Evolutionary conservation across 805 yeast species (phyloP).

Genomic region (Kazachstania bromeliacearum): DNA sequence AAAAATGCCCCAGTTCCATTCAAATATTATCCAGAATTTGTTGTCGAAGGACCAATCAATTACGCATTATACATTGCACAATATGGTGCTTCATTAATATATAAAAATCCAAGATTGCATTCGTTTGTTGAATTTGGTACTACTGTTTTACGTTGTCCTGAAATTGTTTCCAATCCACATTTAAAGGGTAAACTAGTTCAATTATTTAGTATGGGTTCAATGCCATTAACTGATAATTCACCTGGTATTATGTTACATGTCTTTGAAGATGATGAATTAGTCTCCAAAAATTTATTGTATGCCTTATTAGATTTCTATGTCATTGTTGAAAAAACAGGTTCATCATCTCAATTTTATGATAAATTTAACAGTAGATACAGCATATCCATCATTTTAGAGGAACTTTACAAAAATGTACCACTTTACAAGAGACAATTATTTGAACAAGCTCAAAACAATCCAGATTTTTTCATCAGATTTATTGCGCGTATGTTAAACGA

Average conservation of each 20-base stretch:
- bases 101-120: conserved; percentile 42
- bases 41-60: conserved; percentile 71
- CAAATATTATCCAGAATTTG: conserved; percentile 76
- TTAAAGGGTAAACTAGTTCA: conserved; percentile 79
- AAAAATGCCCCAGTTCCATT: conserved; percentile 64
- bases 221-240: conserved; percentile 43
- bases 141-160: conserved; percentile 73
- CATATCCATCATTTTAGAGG: conserved; percentile 73
- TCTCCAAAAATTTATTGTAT: conserved; percentile 59
- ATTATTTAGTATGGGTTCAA: conserved; percentile 64
- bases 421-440: conserved; percentile 60
- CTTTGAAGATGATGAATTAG: conserved; percentile 54
- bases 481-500: conserved; percentile 94
- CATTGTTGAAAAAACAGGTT: conserved; percentile 92
- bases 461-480: conserved; percentile 81
- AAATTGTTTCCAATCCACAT: conserved; percentile 84
- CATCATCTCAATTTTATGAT: conserved; percentile 90
- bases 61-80: conserved; percentile 55
- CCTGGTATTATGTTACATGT: conserved; percentile 69
- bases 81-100: conserved; percentile 48
- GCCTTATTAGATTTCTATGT: conserved; percentile 86
- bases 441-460: conserved; percentile 54
- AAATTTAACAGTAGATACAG: conserved; percentile 86
- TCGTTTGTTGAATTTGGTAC: conserved; percentile 64
- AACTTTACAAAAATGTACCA: conserved; percentile 63